phyloP scores from a whole-genome alignment of 2,329 filamentous ascomycete genomes.

The Achaetomium macrosporum region DNA sequence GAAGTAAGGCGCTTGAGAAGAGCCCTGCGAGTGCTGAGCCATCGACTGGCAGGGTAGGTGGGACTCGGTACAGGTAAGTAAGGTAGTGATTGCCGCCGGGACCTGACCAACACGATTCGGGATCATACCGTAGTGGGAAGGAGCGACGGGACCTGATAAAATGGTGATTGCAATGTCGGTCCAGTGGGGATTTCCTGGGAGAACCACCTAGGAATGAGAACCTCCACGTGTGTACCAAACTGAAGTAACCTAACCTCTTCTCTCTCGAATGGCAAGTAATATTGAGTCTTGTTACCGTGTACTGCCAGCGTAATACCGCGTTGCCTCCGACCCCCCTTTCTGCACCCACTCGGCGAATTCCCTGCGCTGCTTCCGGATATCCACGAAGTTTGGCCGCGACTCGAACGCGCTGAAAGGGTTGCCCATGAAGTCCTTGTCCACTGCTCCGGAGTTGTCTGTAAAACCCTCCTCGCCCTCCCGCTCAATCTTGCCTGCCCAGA shows the following conservation, averaged over 20 bases:
- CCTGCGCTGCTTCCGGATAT: conserved; percentile 74
- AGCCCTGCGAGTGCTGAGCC: too few species aligned
- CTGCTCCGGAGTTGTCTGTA: conserved; percentile 52
- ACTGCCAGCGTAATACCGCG: neutral
- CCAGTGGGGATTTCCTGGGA: too few species aligned
- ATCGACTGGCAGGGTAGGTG: too few species aligned
- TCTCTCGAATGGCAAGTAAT: neutral
- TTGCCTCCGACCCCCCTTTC: conserved; percentile 16
- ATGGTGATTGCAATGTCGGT: too few species aligned
- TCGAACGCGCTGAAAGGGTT: conserved; percentile 80
- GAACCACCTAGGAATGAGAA: too few species aligned
- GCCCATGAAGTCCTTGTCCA: conserved; percentile 63
- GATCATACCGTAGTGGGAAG: neutral
- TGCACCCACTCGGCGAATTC: conserved; percentile 74
- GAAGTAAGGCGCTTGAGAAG: too few species aligned
- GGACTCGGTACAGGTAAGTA: too few species aligned
- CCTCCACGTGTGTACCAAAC: too few species aligned
- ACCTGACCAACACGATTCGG: neutral
- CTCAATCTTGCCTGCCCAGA: conserved; percentile 81
- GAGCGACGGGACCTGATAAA: neutral
- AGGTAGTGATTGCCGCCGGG: too few species aligned
- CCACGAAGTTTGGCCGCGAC: conserved; percentile 75
- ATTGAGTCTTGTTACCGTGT: neutral
- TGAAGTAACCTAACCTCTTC: neutral
- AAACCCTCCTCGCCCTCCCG: conserved; percentile 61